Evolutionary conservation across 768 basidiomycete genomes (phyloP), one percentile per base, ranked within the genome.

Genomic region (Suillus placidus): DNA sequence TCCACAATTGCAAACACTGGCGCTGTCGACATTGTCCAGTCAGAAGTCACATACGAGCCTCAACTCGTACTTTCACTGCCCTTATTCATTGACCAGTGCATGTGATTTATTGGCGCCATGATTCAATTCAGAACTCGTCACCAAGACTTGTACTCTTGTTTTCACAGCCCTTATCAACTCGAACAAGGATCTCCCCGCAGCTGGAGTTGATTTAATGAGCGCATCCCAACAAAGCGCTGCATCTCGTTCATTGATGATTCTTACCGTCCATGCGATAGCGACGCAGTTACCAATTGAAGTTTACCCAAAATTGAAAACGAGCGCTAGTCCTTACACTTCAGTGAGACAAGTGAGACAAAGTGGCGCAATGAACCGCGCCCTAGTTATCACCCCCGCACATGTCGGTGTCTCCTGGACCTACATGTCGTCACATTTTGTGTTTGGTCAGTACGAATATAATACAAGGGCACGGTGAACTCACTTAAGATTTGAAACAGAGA

Each of bases 401-500:
- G 5, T 54, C 30, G 30, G 52, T 18, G 8, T 52, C 26, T 26
- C 7, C 38, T 58, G 38, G 57, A 40, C 57, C 57, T 18, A 58
- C 37, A n/a, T 42, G 18, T 30, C 38, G 10, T 60, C 40, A 60
- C 38, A 12, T 9, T 30, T 54, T 38, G 2, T 38, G 23, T 40
- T 12, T 16, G 16, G 14, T 26, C 7, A 40, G 23, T 6, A 12
- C 16, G 5, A 35, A 32, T 52, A 30, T 18, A 4, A 14, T 37
- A 57, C 34, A 23, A 38, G 37, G 57, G 16, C 38, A 20, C 16
- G 9, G 26, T 6, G 26, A 32, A 42, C 40, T 60, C 58, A 30
- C 30, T 32, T 42, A 60, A 42, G 30, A 43, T 60, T 13, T 9
- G 40, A 60, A 60, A 60, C 58, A 60, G 16, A 60, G 40, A 60